Conservation (phyloP, 768 basidiomycete species). For the Suillus subluteus region DNA sequence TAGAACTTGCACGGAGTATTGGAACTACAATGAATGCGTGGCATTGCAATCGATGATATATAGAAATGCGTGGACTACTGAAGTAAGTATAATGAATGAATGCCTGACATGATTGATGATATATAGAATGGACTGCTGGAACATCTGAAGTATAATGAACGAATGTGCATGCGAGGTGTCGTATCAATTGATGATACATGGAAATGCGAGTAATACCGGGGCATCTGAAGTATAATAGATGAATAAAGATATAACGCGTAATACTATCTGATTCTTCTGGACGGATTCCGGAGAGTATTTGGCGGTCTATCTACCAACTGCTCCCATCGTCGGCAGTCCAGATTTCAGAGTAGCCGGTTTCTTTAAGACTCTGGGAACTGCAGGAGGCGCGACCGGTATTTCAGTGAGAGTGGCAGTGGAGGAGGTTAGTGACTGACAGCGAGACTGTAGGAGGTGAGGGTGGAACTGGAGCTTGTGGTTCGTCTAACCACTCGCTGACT, state of each 20-base stretch:
- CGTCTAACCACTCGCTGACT: constrained; percentile 21
- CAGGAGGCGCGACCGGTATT: constrained; percentile 21
- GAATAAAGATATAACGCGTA: constrained; percentile 8
- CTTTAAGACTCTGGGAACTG: constrained; percentile 22
- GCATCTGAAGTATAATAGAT: neutral
- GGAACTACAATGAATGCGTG: too few relatives aligned
- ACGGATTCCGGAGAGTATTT: constrained; percentile 37
- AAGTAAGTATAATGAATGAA: neutral
- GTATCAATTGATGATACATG: constrained; percentile 3
- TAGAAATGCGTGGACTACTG: too few relatives aligned
- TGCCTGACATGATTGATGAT: neutral
- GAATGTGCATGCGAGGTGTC: neutral
- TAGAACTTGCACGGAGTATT: neutral
- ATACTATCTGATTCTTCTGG: constrained; percentile 31
- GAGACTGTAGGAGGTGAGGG: constrained; percentile 34
- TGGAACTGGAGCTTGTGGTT: constrained; percentile 15
- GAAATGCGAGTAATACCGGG: neutral
- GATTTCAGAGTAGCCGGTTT: constrained; percentile 26
- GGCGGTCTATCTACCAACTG: constrained; percentile 37
- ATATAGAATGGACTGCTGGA: neutral
- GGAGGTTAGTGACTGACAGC: constrained; percentile 41
- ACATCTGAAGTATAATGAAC: neutral
- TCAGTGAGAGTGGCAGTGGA: constrained; percentile 34
- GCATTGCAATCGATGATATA: too few relatives aligned
- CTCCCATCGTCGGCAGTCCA: constrained; percentile 26